Evolutionary conservation across 306 rosid genomes (phyloP), one percentile per base, ranked within the genome.

Genomic region (Vicia sativa): DNA sequence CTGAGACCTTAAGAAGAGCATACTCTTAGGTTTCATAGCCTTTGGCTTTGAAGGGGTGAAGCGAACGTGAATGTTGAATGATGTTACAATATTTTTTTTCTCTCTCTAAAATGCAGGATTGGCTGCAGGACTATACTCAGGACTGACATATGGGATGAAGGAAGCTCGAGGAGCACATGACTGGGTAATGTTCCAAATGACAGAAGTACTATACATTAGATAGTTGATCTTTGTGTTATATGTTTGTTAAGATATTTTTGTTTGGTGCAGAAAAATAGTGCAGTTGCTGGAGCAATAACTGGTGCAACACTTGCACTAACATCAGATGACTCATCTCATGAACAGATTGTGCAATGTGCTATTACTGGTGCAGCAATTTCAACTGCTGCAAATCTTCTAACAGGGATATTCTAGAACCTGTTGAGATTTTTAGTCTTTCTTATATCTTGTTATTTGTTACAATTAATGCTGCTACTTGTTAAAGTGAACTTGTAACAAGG

Each of bases 121-220:
- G 73, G 91, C 89, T 68, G 96, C 96, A 13, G 96, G 96, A 50
- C 70, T 92, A 15, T 86, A 89, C 72, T 87, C 98, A 15, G 96
- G 96, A 28, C 90, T 90, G 56, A 86, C 95, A 9, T 89, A 89
- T 78, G 96, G 92, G 57, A 82, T 92, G 69, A 79, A 77, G 62
- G 98, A 92, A 80, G 91, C 91, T 59, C 89, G 96, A 16, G 97
- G 97, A 14, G 72, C 85, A 37, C 96, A 90, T 70, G 98, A 89
- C 59, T 92, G 93, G 95, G 96, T 91, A 89, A 55, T 70, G 18
- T 23, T 52, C 34, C n/a, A 43, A 50, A n/a, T 11, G 0, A 9
- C 45, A 6, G 14, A 55, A 3, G 5, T 49, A 3, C 21, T 1
- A 7, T 39, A 15, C 5, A 31, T 31, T 34, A 34, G 9, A 7